Evolutionary conservation across 306 rosid species (phyloP).

Genomic region (Cucurbita argyrosperma): DNA sequence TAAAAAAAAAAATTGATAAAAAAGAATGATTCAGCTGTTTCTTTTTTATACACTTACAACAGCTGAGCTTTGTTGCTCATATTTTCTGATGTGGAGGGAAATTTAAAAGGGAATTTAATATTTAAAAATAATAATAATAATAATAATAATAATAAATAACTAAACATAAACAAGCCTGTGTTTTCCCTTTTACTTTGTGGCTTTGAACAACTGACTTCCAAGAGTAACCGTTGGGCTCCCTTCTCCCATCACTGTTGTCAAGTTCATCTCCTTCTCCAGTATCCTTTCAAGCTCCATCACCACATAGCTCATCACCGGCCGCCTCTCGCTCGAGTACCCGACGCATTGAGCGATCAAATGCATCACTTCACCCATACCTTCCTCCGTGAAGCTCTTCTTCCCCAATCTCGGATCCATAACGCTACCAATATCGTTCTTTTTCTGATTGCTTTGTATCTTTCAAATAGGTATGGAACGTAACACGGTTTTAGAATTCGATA

Average conservation of each 20-base stretch:
- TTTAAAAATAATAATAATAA: neutral
- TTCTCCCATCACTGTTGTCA: constrained; percentile 85
- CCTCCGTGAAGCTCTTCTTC: constrained; percentile 53
- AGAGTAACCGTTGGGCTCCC: constrained; percentile 57
- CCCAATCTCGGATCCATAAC: constrained; percentile 51
- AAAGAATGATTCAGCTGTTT: constrained; percentile 30
- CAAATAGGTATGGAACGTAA: neutral
- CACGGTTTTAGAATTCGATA: neutral
- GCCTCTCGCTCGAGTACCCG: constrained; percentile 52
- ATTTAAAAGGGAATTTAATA: neutral
- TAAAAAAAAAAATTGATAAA: neutral
- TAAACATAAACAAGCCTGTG: neutral
- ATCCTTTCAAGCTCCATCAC: constrained; percentile 64
- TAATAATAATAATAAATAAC: neutral
- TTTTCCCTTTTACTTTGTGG: constrained; percentile 19
- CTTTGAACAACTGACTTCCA: constrained; percentile 62
- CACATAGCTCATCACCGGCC: constrained; percentile 64
- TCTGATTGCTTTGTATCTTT: constrained; percentile 41
- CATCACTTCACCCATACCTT: constrained; percentile 56
- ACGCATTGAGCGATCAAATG: constrained; percentile 38
- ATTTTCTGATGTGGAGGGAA: constrained; percentile 16
- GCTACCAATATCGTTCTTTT: constrained; percentile 14
- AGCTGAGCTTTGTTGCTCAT: constrained; percentile 28
- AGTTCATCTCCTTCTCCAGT: constrained; percentile 58
- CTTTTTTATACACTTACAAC: constrained; percentile 66